phyloP scores from a whole-genome alignment of 2,329 filamentous ascomycete genomes.

The Alternaria rosae region DNA sequence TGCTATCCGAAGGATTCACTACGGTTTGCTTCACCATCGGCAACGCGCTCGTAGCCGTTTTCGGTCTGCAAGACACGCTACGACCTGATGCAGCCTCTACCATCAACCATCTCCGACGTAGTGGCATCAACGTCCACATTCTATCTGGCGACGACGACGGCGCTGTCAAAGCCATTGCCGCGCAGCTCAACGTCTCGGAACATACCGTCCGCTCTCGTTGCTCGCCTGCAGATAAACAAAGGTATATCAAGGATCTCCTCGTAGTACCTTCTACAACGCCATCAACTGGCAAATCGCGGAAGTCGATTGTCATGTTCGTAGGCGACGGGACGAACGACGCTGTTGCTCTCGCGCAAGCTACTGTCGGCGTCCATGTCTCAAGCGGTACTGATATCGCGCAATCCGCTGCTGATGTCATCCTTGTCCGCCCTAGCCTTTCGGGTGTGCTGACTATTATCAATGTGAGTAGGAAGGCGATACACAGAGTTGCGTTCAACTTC shows the following conservation, averaged over 20 bases:
- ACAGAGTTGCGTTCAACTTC: conserved; percentile 69
- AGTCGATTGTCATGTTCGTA: conserved; percentile 67
- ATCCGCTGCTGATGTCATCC: conserved; percentile 72
- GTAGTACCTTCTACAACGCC: not conserved
- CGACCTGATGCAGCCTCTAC: conserved; percentile 61
- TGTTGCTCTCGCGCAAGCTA: conserved; percentile 72
- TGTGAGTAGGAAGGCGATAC: conserved; percentile 54
- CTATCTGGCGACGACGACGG: conserved; percentile 65
- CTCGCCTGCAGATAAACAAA: conserved; percentile 62
- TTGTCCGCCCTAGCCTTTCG: conserved; percentile 60
- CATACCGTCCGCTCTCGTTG: conserved; percentile 56
- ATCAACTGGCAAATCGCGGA: not conserved
- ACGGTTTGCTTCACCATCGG: conserved; percentile 64
- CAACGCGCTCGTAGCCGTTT: conserved; percentile 53
- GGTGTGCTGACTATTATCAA: conserved; percentile 65
- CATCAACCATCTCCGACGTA: conserved; percentile 58
- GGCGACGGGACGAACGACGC: conserved; percentile 88
- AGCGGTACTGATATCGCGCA: conserved; percentile 67
- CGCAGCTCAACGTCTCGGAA: conserved; percentile 41
- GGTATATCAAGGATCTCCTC: conserved; percentile 56
- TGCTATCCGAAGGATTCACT: conserved; percentile 30
- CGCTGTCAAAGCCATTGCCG: conserved; percentile 58
- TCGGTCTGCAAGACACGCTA: conserved; percentile 58
- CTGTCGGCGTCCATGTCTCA: conserved; percentile 74
- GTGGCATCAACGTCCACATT: conserved; percentile 60